These are phyloP conservation scores for Linnemannia schmuckeri DNA, from an alignment of 192 early-diverging fungal genomes.

Conservation along the genomic window DNA sequence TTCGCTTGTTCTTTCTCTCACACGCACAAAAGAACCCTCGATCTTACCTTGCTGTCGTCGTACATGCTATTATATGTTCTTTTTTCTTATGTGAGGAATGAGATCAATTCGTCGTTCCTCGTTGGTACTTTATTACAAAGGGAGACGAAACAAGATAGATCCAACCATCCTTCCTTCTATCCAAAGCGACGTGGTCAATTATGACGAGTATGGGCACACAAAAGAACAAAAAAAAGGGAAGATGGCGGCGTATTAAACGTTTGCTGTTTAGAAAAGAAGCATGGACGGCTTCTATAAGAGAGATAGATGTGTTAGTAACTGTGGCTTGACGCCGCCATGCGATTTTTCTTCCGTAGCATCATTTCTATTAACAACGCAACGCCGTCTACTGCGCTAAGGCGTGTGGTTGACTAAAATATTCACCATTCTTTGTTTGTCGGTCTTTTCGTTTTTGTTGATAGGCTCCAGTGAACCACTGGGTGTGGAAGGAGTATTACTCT, in stretches of 20 bases:
- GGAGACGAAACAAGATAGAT: not conserved
- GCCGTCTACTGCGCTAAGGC: not conserved
- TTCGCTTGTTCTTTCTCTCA: too few species aligned
- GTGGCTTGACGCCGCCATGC: not conserved
- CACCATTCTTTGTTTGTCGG: not conserved
- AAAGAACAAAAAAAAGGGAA: not conserved
- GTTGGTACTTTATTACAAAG: not conserved
- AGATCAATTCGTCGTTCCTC: too few species aligned
- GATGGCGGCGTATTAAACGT: not conserved
- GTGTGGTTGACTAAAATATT: not conserved
- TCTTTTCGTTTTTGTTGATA: not conserved
- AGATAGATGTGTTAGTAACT: not conserved
- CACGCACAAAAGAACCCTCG: too few species aligned
- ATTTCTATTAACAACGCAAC: not conserved
- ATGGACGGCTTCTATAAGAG: not conserved
- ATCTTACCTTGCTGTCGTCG: too few species aligned
- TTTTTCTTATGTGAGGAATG: too few species aligned
- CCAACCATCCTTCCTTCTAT: not conserved
- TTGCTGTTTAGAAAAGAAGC: not conserved
- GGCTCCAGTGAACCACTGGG: too few species aligned
- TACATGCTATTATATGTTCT: too few species aligned
- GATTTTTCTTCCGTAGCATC: not conserved
- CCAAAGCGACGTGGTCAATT: not conserved
- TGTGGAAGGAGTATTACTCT: too few species aligned
- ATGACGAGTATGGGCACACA: not conserved